phyloP scores from a whole-genome alignment of 331 rosid species.

The Saraca asoca region DNA sequence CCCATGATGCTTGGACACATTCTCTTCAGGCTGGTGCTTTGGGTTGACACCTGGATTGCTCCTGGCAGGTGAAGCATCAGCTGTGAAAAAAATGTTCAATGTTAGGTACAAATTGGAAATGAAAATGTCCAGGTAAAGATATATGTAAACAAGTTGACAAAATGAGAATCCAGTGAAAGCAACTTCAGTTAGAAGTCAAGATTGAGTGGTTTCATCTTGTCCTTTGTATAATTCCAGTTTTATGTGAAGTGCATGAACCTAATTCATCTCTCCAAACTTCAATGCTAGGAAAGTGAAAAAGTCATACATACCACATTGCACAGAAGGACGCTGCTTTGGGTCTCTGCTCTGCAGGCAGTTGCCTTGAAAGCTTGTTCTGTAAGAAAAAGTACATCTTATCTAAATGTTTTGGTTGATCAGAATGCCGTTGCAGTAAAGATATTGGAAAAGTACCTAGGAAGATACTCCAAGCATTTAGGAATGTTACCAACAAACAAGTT shows the following conservation, averaged over 20 bases:
- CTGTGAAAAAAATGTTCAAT: slow-evolving; percentile 39
- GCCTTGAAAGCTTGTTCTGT: slow-evolving; percentile 84
- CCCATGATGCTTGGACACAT: slow-evolving; percentile 50
- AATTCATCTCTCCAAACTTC: slow-evolving; percentile 18
- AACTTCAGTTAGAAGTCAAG: slow-evolving; percentile 20
- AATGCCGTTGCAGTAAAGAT: slow-evolving; percentile 26
- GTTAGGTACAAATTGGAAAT: slow-evolving; percentile 20
- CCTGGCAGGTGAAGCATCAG: slow-evolving; percentile 60
- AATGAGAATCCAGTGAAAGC: not conserved
- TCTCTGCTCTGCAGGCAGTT: slow-evolving; percentile 75
- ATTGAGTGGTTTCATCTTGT: slow-evolving; percentile 4
- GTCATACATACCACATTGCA: slow-evolving; percentile 65
- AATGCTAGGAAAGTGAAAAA: slow-evolving; percentile 29
- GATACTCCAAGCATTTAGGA: slow-evolving; percentile 82
- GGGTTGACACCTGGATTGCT: slow-evolving; percentile 47
- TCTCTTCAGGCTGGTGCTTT: slow-evolving; percentile 43
- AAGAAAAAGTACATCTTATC: slow-evolving; percentile 29
- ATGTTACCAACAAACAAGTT: slow-evolving; percentile 85
- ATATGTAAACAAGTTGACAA: not conserved
- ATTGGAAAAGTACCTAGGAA: slow-evolving; percentile 63
- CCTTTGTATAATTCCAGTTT: slow-evolving; percentile 11
- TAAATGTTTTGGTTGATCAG: slow-evolving; percentile 33
- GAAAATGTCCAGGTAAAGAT: slow-evolving; percentile 5
- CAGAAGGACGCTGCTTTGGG: slow-evolving; percentile 63
- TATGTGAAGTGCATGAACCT: slow-evolving; percentile 3